Conservation (phyloP, 371 early-diverging fungal species). For the Funneliformis caledonium region DNA sequence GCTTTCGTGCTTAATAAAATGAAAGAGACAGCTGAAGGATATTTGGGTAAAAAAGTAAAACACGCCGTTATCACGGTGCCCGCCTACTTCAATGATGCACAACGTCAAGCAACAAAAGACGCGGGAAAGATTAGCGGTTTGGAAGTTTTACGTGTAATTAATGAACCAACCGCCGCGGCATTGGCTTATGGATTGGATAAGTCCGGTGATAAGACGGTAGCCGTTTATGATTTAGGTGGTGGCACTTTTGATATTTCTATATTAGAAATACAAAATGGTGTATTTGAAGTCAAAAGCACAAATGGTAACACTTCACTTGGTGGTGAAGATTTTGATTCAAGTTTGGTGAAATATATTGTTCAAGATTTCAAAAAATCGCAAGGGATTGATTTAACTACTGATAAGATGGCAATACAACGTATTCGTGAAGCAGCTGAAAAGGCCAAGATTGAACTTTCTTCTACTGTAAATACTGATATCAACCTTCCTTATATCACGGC, state of each 20-base stretch:
- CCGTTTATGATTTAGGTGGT: slow-evolving; percentile 98
- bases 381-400: slow-evolving; percentile 72
- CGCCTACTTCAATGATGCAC: slow-evolving; percentile 88
- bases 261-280: slow-evolving; percentile 92
- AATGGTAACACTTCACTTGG: slow-evolving; percentile 96
- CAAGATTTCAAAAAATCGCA: slow-evolving; percentile 83
- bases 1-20: slow-evolving; percentile 93
- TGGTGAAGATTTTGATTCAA: slow-evolving; percentile 97
- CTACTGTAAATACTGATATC: slow-evolving; percentile 87
- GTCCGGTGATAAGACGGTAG: slow-evolving; percentile 82
- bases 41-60: slow-evolving; percentile 87
- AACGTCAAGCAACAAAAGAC: slow-evolving; percentile 98
- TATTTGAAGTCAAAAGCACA: slow-evolving; percentile 95
- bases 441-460: slow-evolving; percentile 95
- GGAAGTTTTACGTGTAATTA: slow-evolving; percentile 94
- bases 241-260: slow-evolving; percentile 99
- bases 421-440: slow-evolving; percentile 95
- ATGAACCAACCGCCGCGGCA: slow-evolving; percentile 99
- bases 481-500: slow-evolving; percentile 92
- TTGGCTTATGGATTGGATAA: slow-evolving; percentile 94
- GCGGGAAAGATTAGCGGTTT: slow-evolving; percentile 97
- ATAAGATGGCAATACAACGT: slow-evolving; percentile 85
- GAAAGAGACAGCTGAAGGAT: slow-evolving; percentile 96
- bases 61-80: slow-evolving; percentile 89
- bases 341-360: slow-evolving; percentile 77